Conservation (phyloP, 768 basidiomycete species). For the Cyathus striatus region DNA sequence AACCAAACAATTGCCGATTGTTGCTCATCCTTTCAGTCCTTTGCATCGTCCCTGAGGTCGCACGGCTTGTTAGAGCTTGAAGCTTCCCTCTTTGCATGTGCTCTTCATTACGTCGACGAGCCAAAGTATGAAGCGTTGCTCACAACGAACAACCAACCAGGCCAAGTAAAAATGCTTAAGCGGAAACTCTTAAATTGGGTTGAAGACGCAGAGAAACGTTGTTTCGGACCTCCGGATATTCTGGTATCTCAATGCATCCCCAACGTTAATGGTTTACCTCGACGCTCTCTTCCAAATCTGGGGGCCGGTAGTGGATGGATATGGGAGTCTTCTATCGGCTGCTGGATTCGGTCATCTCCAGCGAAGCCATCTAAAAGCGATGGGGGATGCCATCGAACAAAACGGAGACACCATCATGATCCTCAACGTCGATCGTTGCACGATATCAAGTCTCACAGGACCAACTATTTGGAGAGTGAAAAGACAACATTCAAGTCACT, state of each 20-base stretch:
- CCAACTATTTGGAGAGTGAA: no score
- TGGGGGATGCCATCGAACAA: no score
- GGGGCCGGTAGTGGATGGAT: slow-evolving; percentile 25
- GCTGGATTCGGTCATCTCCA: slow-evolving; percentile 29
- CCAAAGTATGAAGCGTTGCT: slow-evolving; percentile 14
- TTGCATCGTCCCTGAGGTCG: slow-evolving; percentile 22
- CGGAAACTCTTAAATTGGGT: slow-evolving; percentile 36
- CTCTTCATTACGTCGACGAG: slow-evolving; percentile 41
- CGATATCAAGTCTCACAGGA: no score
- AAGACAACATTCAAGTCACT: no score
- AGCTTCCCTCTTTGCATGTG: slow-evolving; percentile 48
- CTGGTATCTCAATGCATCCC: slow-evolving; percentile 4
- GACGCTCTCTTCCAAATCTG: background rate
- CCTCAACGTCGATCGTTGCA: slow-evolving; percentile 4
- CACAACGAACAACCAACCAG: slow-evolving; percentile 5
- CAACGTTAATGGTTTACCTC: background rate
- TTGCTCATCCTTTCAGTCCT: slow-evolving; percentile 13
- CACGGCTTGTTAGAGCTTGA: slow-evolving; percentile 35
- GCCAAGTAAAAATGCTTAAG: slow-evolving; percentile 27
- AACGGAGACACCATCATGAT: slow-evolving; percentile 10
- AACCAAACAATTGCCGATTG: slow-evolving; percentile 7
- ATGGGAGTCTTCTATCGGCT: slow-evolving; percentile 43
- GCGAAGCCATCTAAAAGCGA: slow-evolving; percentile 12
- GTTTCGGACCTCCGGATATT: slow-evolving; percentile 24
- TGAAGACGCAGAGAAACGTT: slow-evolving; percentile 47